Evolutionary conservation across 495 filamentous ascomycete genomes (phyloP).

Genomic region (Schizothecium vesticola): DNA sequence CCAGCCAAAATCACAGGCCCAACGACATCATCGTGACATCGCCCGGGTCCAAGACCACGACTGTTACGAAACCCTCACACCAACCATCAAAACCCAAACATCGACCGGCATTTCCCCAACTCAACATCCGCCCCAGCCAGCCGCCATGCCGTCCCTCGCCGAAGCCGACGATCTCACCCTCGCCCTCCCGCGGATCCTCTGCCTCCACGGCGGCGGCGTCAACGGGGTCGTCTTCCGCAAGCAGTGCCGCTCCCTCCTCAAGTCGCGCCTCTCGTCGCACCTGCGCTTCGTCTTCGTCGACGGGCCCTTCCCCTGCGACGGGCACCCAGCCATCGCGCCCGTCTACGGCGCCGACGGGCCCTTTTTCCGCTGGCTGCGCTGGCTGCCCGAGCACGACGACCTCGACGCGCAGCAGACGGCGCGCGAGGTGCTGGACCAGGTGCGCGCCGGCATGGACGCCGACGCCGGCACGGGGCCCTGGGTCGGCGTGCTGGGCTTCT

Average conservation of each 20-base stretch:
- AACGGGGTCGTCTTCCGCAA: constrained; percentile 54
- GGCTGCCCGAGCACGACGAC: constrained; percentile 42
- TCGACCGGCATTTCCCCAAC: background rate
- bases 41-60: background rate
- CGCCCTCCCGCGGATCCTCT: constrained; percentile 57
- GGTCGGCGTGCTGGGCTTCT: constrained; percentile 52
- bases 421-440: constrained; percentile 26
- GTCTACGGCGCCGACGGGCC: constrained; percentile 53
- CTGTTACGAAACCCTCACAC: background rate
- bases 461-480: constrained; percentile 48
- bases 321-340: constrained; percentile 47
- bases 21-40: background rate
- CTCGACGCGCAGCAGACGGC: constrained; percentile 31
- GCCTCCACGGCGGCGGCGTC: constrained; percentile 62
- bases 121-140: background rate
- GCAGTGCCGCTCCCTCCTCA: constrained; percentile 50
- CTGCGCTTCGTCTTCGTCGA: constrained; percentile 60
- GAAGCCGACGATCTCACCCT: constrained; percentile 17
- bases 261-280: constrained; percentile 34
- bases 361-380: constrained; percentile 55
- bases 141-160: background rate
- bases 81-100: background rate
- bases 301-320: constrained; percentile 46
- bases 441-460: constrained; percentile 31
- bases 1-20: background rate